phyloP scores from a whole-genome alignment of 305 asterid genomes.

The Fraxinus nigra region DNA sequence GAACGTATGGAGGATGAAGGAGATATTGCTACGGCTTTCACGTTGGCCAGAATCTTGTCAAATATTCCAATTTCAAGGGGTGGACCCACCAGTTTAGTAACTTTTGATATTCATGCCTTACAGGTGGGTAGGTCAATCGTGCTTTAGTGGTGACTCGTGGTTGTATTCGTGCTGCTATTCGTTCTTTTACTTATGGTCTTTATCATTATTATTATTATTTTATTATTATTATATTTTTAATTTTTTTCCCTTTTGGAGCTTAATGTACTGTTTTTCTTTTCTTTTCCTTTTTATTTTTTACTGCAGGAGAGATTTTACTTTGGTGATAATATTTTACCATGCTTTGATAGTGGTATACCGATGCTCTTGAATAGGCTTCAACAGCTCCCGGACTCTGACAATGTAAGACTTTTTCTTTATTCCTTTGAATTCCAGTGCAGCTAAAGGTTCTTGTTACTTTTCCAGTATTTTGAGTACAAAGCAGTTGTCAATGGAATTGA shows the following conservation, averaged over 20 bases:
- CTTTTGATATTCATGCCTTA: slow-evolving; percentile 93
- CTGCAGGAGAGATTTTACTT: slow-evolving; percentile 95
- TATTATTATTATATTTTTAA: too few relatives aligned
- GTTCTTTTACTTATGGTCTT: neutral
- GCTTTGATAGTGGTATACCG: slow-evolving; percentile 96
- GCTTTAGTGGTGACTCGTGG: slow-evolving; percentile 10
- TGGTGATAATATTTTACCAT: slow-evolving; percentile 90
- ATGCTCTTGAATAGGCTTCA: slow-evolving; percentile 85
- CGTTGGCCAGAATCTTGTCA: slow-evolving; percentile 92
- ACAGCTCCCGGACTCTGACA: slow-evolving; percentile 92
- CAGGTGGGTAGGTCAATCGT: slow-evolving; percentile 49
- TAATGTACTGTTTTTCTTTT: neutral
- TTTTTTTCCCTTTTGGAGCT: neutral
- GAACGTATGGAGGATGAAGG: slow-evolving; percentile 99
- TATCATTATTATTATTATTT: neutral
- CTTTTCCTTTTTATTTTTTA: neutral
- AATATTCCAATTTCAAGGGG: slow-evolving; percentile 88
- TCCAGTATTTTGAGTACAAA: slow-evolving; percentile 1
- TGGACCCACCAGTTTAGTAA: slow-evolving; percentile 92
- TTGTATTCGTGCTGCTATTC: neutral
- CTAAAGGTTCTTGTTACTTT: neutral
- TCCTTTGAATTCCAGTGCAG: slow-evolving; percentile 8
- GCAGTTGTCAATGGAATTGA: neutral
- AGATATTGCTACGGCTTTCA: slow-evolving; percentile 95
- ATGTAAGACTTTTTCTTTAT: slow-evolving; percentile 46